Evolutionary conservation across 164 flowering plant genomes (phyloP), one percentile per base, ranked within the genome.

Genomic region (Aristolochia californica): DNA sequence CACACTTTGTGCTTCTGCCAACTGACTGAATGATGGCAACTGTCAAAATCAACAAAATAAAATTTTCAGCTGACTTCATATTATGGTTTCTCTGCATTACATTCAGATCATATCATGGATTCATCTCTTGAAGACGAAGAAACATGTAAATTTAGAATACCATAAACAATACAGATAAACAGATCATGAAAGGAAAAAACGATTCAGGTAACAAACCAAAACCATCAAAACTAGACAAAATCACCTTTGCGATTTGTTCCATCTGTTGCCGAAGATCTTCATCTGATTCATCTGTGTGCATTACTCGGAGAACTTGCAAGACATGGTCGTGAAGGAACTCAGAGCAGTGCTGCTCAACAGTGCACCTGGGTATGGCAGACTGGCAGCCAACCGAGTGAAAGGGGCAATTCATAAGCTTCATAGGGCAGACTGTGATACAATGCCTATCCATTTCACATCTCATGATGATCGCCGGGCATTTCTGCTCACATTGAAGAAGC

Each of bases 401-500:
- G 26, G 87, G 87, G 66, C 96, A 88, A 52, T 77, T 86, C 25
- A 78, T 80, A 55, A 83, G 81, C 83, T 80, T 91, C 96, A 88
- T 91, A 14, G 93, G 82, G 71, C 96, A 91, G 23, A 78, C 78
- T 30, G 96, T 88, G 24, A 88, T 77, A 57, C 98, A 91, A 69
- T 91, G 98, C 59, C 79, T 73, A 68, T 91, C 98, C 98, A 91
- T 91, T 30, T 86, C 93, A 5, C 81, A 81, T 72, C 96, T 78
- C 84, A 78, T 73, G 59, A 91, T 64, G 25, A 26, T 65, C 15
- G 64, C 84, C 2, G 83, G 57, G 70, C 96, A 91, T 34, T 74
- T 73, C 66, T 91, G 96, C 61, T 91, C 95, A 57, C 98, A 91
- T 21, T 74, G 80, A 65, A 91, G 72, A 51, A 84, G 67, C 72